These are phyloP conservation scores for Berberis thunbergii DNA, from an alignment of 164 flowering plant genomes.

Conservation along the genomic window DNA sequence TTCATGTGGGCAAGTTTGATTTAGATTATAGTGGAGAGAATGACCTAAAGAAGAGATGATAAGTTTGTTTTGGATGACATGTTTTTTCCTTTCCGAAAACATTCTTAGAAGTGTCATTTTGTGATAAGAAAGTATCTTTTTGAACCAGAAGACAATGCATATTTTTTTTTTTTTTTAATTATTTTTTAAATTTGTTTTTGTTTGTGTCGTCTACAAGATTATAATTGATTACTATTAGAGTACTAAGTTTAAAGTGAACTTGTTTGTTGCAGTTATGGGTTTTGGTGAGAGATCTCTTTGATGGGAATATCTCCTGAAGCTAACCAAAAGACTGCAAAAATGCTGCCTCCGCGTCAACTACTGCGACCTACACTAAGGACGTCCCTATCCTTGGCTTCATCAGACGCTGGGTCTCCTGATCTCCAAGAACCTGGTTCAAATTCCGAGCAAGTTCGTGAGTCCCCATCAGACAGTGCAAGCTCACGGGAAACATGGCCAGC, in stretches of 20 bases:
- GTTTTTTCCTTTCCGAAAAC: too few species aligned
- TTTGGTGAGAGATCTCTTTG: conserved; percentile 1
- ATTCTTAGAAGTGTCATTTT: too few species aligned
- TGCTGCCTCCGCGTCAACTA: conserved; percentile 33
- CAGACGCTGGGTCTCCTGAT: conserved; percentile 24
- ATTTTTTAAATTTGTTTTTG: too few species aligned
- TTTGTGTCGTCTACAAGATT: too few species aligned
- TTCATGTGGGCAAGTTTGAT: too few species aligned
- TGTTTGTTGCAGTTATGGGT: conserved; percentile 1
- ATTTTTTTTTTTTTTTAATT: too few species aligned
- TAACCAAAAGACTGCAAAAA: conserved; percentile 19
- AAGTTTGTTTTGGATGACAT: too few species aligned
- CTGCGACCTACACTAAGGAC: conserved; percentile 23
- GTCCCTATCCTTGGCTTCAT: conserved; percentile 24
- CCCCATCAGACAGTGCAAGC: conserved; percentile 95
- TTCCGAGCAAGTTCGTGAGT: conserved; percentile 59
- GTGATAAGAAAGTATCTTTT: too few species aligned
- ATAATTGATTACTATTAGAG: too few species aligned
- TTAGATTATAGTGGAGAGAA: too few species aligned
- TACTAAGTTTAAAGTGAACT: not conserved
- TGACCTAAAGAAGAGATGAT: too few species aligned
- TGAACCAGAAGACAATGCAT: too few species aligned
- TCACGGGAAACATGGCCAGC: conserved; percentile 87
- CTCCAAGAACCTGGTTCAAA: conserved; percentile 53
- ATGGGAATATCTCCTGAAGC: conserved; percentile 25